phyloP scores from a whole-genome alignment of 805 yeast species.

The Kluyveromyces starmeri region DNA sequence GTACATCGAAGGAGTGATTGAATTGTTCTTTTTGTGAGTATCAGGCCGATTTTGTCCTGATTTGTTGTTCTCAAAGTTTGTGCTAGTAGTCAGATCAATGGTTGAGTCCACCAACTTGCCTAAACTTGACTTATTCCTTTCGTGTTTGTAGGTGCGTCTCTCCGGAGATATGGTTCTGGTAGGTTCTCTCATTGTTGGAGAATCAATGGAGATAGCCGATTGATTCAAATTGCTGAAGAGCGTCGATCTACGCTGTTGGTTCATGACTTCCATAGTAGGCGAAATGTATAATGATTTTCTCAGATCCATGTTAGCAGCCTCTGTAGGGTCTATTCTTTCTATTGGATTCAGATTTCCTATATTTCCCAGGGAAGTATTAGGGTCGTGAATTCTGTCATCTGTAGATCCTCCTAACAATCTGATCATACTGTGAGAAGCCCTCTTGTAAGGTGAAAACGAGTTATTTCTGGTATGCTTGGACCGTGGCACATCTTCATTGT shows the following conservation, averaged over 20 bases:
- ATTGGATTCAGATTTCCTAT: slow-evolving; percentile 11
- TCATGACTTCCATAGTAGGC: slow-evolving; percentile 70
- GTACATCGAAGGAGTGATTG: slow-evolving; percentile 20
- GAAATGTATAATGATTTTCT: slow-evolving; percentile 54
- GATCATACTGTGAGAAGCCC: slow-evolving; percentile 6
- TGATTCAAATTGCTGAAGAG: slow-evolving; percentile 15
- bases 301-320: not conserved
- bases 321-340: slow-evolving; percentile 1
- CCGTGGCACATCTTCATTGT: slow-evolving; percentile 2
- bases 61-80: slow-evolving; percentile 9
- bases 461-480: not conserved
- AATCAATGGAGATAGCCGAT: slow-evolving; percentile 12
- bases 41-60: slow-evolving; percentile 6
- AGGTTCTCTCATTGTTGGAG: slow-evolving; percentile 15
- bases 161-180: slow-evolving; percentile 26
- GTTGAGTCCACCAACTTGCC: slow-evolving; percentile 23
- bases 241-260: slow-evolving; percentile 31
- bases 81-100: slow-evolving; percentile 5
- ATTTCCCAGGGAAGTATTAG: no score
- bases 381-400: slow-evolving; percentile 5
- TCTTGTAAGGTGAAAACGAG: not conserved
- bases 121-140: slow-evolving; percentile 30
- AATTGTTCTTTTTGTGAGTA: slow-evolving; percentile 5
- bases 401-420: slow-evolving; percentile 8
- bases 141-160: slow-evolving; percentile 30